Conservation (phyloP, 768 basidiomycete genomes). For the Tulasnella sp. region DNA sequence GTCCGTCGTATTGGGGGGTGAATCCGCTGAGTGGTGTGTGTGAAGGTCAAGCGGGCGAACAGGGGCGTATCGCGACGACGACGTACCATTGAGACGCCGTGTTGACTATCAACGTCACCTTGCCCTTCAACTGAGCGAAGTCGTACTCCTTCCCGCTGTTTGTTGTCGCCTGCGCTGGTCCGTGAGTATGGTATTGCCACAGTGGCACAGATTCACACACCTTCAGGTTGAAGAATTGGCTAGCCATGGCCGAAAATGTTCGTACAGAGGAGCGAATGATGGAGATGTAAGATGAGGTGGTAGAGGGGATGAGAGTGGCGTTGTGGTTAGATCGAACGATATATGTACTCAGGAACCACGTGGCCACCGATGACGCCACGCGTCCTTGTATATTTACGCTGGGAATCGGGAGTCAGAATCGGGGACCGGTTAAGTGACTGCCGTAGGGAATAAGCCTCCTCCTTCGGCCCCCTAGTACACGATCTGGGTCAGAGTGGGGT, state of each 20-base stretch:
- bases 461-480: no score
- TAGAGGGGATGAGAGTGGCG: background rate
- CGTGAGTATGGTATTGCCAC: slow-evolving; percentile 18
- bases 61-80: background rate
- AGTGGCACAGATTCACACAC: slow-evolving; percentile 18
- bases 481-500: no score
- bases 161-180: slow-evolving; percentile 24
- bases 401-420: no score
- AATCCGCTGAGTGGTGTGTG: slow-evolving; percentile 48
- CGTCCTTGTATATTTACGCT: no score
- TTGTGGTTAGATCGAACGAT: background rate
- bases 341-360: background rate
- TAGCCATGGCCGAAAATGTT: slow-evolving; percentile 22
- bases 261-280: background rate
- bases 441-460: no score
- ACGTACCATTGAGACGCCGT: slow-evolving; percentile 60
- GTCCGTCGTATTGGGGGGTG: slow-evolving; percentile 50
- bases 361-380: background rate
- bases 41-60: background rate
- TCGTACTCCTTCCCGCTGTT: slow-evolving; percentile 44
- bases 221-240: slow-evolving; percentile 53
- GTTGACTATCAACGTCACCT: slow-evolving; percentile 61
- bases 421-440: no score
- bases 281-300: background rate
- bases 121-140: slow-evolving; percentile 60